Evolutionary conservation across 148 eudicot genomes (phyloP).

Genomic region (Vaccinium darrowii): DNA sequence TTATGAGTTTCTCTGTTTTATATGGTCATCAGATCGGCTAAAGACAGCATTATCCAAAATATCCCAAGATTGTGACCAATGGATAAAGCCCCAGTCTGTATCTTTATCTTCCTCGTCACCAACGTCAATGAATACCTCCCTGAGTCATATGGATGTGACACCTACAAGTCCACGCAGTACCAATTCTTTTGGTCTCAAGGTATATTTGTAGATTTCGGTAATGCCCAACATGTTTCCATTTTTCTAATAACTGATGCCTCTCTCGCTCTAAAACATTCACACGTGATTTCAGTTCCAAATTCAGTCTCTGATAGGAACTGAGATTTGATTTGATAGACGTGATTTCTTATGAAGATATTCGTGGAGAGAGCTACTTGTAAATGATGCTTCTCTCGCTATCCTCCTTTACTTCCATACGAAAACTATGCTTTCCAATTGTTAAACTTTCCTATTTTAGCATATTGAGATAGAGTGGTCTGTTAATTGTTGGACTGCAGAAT

Average conservation of each 20-base stretch:
- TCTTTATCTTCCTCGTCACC: slow-evolving; percentile 50
- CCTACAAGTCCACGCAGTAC: slow-evolving; percentile 60
- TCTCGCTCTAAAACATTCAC: background rate
- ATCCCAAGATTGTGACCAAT: slow-evolving; percentile 75
- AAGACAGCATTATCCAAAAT: slow-evolving; percentile 71
- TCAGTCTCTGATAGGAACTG: background rate
- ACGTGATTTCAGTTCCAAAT: background rate
- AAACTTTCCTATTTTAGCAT: background rate
- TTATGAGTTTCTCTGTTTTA: slow-evolving; percentile 8
- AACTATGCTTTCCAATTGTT: background rate
- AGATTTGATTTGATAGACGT: background rate
- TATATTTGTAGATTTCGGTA: slow-evolving; percentile 24
- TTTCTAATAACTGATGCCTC: background rate
- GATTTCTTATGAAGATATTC: background rate
- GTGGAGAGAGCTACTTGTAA: background rate
- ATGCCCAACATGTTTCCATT: background rate
- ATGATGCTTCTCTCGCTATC: background rate
- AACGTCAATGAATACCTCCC: slow-evolving; percentile 46
- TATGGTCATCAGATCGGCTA: slow-evolving; percentile 57
- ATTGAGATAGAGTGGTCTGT: background rate
- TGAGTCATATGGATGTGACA: slow-evolving; percentile 63
- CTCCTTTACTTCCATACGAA: background rate
- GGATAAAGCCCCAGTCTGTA: slow-evolving; percentile 55
- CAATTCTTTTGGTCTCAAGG: slow-evolving; percentile 72
- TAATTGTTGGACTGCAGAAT: background rate